These are phyloP conservation scores for Biscogniauxia sp. DNA, from an alignment of 2,329 filamentous ascomycete genomes.

Conservation along the genomic window DNA sequence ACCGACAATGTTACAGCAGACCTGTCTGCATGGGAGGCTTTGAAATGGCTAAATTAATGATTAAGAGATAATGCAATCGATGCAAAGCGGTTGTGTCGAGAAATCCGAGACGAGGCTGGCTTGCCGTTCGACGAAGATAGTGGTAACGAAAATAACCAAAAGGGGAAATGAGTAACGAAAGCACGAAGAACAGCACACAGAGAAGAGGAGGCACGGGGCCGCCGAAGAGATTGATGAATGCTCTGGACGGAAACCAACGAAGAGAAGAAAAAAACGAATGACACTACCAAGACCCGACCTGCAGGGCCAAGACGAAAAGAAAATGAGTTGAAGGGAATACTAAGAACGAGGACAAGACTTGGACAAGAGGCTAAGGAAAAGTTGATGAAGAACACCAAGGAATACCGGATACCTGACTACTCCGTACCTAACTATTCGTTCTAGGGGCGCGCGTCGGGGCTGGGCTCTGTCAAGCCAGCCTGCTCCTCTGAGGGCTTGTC, in stretches of 20 bases:
- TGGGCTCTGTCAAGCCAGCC: neutral
- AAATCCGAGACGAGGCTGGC: neutral
- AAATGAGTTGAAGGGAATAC: neutral
- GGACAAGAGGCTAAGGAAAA: neutral
- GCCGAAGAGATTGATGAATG: neutral
- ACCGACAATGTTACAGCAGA: neutral
- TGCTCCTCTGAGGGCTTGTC: neutral
- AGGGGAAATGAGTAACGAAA: neutral
- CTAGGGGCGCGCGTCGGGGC: too few relatives aligned
- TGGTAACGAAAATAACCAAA: neutral
- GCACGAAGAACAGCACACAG: neutral
- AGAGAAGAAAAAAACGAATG: neutral
- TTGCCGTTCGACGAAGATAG: neutral
- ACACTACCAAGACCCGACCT: neutral
- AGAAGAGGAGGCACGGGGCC: neutral
- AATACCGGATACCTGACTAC: neutral
- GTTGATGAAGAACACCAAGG: neutral
- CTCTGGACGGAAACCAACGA: neutral
- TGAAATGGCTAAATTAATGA: neutral
- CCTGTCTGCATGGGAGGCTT: slow-evolving; percentile 6
- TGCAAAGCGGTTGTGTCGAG: neutral
- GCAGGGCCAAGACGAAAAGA: neutral
- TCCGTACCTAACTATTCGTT: neutral
- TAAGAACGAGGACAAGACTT: neutral
- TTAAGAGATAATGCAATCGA: neutral